These are phyloP conservation scores for Daedaleopsis nitida DNA, from an alignment of 768 basidiomycete species.

Conservation along the genomic window DNA sequence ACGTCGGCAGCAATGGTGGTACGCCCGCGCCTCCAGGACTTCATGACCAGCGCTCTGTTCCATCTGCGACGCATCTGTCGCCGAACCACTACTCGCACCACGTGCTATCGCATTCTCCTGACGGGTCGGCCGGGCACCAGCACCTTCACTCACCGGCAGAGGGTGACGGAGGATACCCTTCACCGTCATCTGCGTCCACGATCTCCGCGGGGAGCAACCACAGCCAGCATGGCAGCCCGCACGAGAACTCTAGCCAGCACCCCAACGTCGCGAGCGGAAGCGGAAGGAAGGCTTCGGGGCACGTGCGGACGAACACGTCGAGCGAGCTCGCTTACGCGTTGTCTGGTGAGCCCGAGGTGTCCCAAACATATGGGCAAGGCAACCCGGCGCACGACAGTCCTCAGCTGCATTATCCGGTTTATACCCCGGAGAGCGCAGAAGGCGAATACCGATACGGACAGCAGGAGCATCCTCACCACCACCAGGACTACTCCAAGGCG, in stretches of 20 bases:
- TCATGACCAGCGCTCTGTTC: constrained; percentile 10
- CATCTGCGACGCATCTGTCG: constrained; percentile 10
- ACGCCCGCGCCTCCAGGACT: constrained; percentile 10
- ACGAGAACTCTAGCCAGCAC: constrained; percentile 8
- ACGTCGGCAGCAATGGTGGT: constrained; percentile 22
- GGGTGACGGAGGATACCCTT: constrained; percentile 18
- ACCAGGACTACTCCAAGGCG: constrained; percentile 5
- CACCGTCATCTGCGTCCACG: constrained; percentile 19
- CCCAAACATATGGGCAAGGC: background rate
- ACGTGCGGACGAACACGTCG: constrained; percentile 12
- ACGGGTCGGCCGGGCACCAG: background rate
- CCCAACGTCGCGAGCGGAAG: background rate
- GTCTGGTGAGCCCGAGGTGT: constrained; percentile 13
- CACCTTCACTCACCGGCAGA: constrained; percentile 3
- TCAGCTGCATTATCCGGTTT: constrained; percentile 14
- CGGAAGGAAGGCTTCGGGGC: background rate
- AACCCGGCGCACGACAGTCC: background rate
- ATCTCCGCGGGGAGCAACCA: constrained; percentile 19
- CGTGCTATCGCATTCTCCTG: constrained; percentile 10
- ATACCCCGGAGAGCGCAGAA: background rate
- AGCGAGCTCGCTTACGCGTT: constrained; percentile 25
- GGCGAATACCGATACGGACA: constrained; percentile 7
- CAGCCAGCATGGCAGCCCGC: constrained; percentile 10
- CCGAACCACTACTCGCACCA: constrained; percentile 9
- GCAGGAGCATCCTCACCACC: constrained; percentile 14